Evolutionary conservation across 208 protist genomes (phyloP), one percentile per base, ranked within the genome.

Genomic region (Herpetomonas samuelpessoai): DNA sequence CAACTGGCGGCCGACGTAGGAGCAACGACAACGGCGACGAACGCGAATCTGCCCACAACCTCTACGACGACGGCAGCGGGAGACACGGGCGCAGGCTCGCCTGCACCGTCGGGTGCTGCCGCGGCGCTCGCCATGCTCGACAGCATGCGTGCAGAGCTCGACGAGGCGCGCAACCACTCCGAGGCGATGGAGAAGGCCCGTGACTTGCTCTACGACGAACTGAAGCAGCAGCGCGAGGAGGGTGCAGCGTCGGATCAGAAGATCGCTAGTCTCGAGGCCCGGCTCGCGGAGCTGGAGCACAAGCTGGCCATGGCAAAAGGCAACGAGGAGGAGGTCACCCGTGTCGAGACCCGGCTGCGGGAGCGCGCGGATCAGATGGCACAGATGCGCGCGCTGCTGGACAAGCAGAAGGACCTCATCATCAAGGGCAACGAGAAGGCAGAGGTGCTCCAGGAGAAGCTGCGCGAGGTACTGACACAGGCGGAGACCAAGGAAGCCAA

Each of bases 361-460:
- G 82, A 94, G 58, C 83, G 88, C 21, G 62, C 76, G 0, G 80
- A 89, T 18, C 84, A 94, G 63, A 58, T 92, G 21, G 72, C 86
- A 24, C 78, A 91, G 70, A 71, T 94, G 74, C 88, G 88, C 45
- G 60, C 58, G 14, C 56, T 92, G 4, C 71, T 94, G 39, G 83
- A 92, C 51, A 86, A 83, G 54, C 84, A 92, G 61, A 94, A 94
- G 76, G 66, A 71, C 10, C 83, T 92, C 61, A 92, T 94, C 62
- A 73, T 88, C 47, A 80, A 83, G 66, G 88, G 83, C 71, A 91
- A 94, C 67, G 82, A 88, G 70, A 90, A 91, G 74, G 69, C 67
- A 0, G 83, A 92, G 50, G 76, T 70, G 62, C 74, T 83, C 46
- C 84, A 92, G 62, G 65, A 71, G 35, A 62, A 78, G 52, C 58